These are phyloP conservation scores for Annulohypoxylon bovei DNA, from an alignment of 495 filamentous ascomycete genomes.

Conservation along the genomic window DNA sequence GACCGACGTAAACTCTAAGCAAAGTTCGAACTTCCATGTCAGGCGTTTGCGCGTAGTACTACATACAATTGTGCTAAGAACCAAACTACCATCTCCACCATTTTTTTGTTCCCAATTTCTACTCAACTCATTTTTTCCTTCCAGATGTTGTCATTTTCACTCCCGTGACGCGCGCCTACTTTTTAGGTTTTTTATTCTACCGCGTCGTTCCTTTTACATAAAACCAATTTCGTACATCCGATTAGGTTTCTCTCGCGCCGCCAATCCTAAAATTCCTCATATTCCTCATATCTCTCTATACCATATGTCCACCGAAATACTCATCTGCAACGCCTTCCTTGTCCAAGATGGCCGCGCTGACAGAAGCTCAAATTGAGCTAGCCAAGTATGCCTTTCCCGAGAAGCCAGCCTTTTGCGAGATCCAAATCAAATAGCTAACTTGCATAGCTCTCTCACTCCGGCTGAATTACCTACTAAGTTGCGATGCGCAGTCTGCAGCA, in stretches of 20 bases:
- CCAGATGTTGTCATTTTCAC: slow-evolving; percentile 10
- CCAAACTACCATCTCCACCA: slow-evolving; percentile 14
- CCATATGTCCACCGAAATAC: slow-evolving; percentile 21
- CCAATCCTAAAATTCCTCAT: not conserved
- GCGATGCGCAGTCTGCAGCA: slow-evolving; percentile 91
- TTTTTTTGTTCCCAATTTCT: slow-evolving; percentile 10
- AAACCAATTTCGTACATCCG: slow-evolving; percentile 9
- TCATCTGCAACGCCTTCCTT: slow-evolving; percentile 3
- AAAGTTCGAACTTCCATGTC: slow-evolving; percentile 31
- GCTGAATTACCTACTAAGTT: slow-evolving; percentile 95
- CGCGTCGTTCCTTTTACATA: slow-evolving; percentile 2
- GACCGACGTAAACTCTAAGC: slow-evolving; percentile 16
- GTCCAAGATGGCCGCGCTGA: slow-evolving; percentile 47
- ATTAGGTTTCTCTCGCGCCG: not conserved
- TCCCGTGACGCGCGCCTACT: slow-evolving; percentile 17
- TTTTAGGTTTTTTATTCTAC: slow-evolving; percentile 8
- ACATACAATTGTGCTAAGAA: slow-evolving; percentile 29
- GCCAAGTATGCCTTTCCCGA: slow-evolving; percentile 42
- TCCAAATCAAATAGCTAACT: slow-evolving; percentile 13
- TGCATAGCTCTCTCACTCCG: slow-evolving; percentile 73
- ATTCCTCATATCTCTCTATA: not conserved
- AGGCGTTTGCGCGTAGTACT: slow-evolving; percentile 32
- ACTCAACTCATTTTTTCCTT: not conserved
- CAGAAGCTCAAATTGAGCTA: slow-evolving; percentile 55
- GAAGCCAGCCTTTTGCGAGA: not conserved